Evolutionary conservation across 1,139 yeast genomes (phyloP).

Genomic region (Ogataea hybrid): DNA sequence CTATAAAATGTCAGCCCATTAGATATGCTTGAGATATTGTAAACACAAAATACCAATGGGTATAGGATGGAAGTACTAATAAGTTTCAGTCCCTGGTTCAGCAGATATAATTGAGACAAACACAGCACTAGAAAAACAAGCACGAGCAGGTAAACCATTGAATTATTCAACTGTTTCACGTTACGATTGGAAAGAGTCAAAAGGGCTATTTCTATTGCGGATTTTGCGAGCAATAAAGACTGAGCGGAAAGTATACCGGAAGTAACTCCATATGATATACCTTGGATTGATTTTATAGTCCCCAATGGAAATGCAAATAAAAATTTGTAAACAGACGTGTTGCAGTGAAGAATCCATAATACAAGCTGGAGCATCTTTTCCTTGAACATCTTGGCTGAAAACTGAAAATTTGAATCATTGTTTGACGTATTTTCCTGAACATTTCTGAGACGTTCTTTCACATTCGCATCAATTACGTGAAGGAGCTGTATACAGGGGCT

Average conservation of each 20-base stretch:
- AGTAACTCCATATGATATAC: slow-evolving; percentile 62
- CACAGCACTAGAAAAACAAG: slow-evolving; percentile 62
- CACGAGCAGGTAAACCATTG: slow-evolving; percentile 51
- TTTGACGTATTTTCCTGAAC: no score
- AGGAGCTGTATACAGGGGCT: no score
- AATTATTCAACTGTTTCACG: slow-evolving; percentile 26
- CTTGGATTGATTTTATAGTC: slow-evolving; percentile 38
- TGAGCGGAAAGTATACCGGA: slow-evolving; percentile 86
- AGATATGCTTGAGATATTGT: slow-evolving; percentile 69
- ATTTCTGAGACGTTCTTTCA: neutral
- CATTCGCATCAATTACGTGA: neutral
- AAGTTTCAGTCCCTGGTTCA: slow-evolving; percentile 70
- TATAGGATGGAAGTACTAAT: slow-evolving; percentile 78
- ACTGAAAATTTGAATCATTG: no score
- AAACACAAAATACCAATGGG: slow-evolving; percentile 83
- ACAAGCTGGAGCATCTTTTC: neutral
- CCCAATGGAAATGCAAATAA: slow-evolving; percentile 13
- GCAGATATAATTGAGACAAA: slow-evolving; percentile 68
- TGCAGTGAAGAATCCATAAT: neutral
- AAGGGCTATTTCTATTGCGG: slow-evolving; percentile 68
- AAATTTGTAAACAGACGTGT: neutral
- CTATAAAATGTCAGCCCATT: slow-evolving; percentile 70
- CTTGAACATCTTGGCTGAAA: no score
- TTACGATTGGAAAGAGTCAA: slow-evolving; percentile 40
- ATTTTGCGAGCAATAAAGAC: slow-evolving; percentile 79